These are phyloP conservation scores for Suhomyces taliae DNA, from an alignment of 1,139 yeast genomes.

Conservation along the genomic window DNA sequence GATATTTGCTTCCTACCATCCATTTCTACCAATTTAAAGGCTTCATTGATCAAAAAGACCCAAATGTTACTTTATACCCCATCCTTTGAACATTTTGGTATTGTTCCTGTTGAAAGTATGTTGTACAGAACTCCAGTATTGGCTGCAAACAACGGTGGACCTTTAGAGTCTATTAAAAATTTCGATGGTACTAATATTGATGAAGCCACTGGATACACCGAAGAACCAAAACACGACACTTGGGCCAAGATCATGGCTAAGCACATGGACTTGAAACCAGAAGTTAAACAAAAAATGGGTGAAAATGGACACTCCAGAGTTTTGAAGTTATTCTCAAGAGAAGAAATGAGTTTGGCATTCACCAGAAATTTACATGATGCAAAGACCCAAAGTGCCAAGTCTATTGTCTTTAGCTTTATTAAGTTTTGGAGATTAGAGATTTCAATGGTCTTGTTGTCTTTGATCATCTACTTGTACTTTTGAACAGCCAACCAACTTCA, in stretches of 20 bases:
- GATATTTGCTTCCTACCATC: slow-evolving; percentile 81
- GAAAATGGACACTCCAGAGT: slow-evolving; percentile 55
- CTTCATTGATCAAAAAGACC: slow-evolving; percentile 57
- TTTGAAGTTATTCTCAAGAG: slow-evolving; percentile 54
- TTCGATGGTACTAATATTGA: slow-evolving; percentile 35
- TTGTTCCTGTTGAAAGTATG: slow-evolving; percentile 97
- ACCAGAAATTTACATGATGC: slow-evolving; percentile 21
- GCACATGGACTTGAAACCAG: slow-evolving; percentile 31
- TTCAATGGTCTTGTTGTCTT: slow-evolving; percentile 10
- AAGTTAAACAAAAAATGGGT: slow-evolving; percentile 37
- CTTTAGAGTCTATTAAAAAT: slow-evolving; percentile 72
- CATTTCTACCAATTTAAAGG: slow-evolving; percentile 64
- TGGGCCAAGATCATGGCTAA: slow-evolving; percentile 68
- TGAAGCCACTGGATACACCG: slow-evolving; percentile 75
- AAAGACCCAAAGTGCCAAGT: slow-evolving; percentile 1
- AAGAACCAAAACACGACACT: slow-evolving; percentile 48
- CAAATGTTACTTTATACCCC: slow-evolving; percentile 83
- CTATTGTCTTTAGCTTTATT: slow-evolving; percentile 8
- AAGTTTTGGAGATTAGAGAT: slow-evolving; percentile 19
- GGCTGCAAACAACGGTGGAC: slow-evolving; percentile 91
- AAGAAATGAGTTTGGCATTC: slow-evolving; percentile 60
- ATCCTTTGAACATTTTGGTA: slow-evolving; percentile 90
- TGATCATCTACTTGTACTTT: slow-evolving; percentile 7
- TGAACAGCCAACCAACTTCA: background rate
- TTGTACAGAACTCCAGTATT: slow-evolving; percentile 76